Base-by-base conservation (phyloP, 2,329 filamentous ascomycete genomes). In the Coleophoma cylindrospora region DNA sequence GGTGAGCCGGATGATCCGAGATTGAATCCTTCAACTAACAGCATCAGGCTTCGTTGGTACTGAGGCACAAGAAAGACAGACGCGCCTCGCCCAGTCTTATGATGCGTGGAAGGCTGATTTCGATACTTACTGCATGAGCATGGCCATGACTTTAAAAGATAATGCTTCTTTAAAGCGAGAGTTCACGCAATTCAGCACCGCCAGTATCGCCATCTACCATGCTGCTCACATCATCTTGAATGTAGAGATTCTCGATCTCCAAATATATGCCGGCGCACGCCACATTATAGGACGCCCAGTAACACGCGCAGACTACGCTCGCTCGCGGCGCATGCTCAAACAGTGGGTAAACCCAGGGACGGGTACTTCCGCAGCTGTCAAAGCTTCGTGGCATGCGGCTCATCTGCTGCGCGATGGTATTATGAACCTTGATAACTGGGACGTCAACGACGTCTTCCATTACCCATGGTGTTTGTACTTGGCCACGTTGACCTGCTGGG, bases 401-500 rank as follows among this genome's bases (percentile, higher is more conserved):
- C 65, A 64, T 2, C 66, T 84, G 12, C 63, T 84, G 1, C 68
- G 71, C 12, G 74, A 78, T 22, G 74, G 75, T 0, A 69, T 76
- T 9, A 64, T 70, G 34, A 70, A 72, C 22, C 64, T 81, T 2
- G 69, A 75, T 12, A 72, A 77, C 34, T 75, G 73, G 50, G 75
- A 79, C 17, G 70, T 74, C 2, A 74, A 73, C 40, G 74, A 77
- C 40, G 65, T 78, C 0, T 83, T 83, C 59, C 80, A 84, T 57
- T 79, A 82, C 15, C 77, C 80, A 0, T 84, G 81, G 81, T 80
- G 77, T 53, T 60, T 84, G 12, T 84, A 83, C 56, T 66, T 85
- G 1, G 77, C 77, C 0, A 81, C 80, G 0, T 57, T 84, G 38
- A 76, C 77, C 0, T 74, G 75, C 33, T 84, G 80, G 80, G 74